Evolutionary conservation across 495 filamentous ascomycete genomes (phyloP).

Genomic region (Penicillium coprophilum): DNA sequence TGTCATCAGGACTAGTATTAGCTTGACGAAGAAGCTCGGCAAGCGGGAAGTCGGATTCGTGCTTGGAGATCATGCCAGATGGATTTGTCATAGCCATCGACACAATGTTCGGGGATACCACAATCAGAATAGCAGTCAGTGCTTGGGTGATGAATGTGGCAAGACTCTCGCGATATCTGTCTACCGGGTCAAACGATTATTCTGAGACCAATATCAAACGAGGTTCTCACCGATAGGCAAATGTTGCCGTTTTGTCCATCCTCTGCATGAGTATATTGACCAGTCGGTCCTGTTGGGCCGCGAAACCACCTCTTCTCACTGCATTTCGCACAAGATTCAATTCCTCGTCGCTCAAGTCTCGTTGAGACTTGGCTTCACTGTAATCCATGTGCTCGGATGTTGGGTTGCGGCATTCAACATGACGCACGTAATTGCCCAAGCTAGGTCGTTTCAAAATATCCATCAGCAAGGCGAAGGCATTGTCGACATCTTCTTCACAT

Average conservation of each 20-base stretch:
- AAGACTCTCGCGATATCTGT: not conserved
- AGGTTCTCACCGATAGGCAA: not conserved
- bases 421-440: conserved; percentile 2
- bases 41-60: conserved; percentile 15
- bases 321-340: conserved; percentile 15
- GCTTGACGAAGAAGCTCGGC: conserved; percentile 16
- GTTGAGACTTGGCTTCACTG: conserved; percentile 4
- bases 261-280: conserved; percentile 28
- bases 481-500: conserved; percentile 10
- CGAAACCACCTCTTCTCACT: conserved; percentile 21
- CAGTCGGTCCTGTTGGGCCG: conserved; percentile 15
- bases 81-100: conserved; percentile 19
- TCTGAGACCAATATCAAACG: not conserved
- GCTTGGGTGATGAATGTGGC: conserved; percentile 25
- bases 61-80: not conserved
- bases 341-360: conserved; percentile 18
- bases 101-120: conserved; percentile 29
- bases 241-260: not conserved
- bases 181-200: not conserved
- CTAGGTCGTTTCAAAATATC: not conserved
- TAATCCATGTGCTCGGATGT: not conserved
- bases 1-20: conserved; percentile 9
- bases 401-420: not conserved
- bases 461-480: conserved; percentile 15
- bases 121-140: conserved; percentile 25